Evolutionary conservation across 768 basidiomycete species (phyloP), one percentile per base, ranked within the genome.

Genomic region (Fibroporia radiculosa): DNA sequence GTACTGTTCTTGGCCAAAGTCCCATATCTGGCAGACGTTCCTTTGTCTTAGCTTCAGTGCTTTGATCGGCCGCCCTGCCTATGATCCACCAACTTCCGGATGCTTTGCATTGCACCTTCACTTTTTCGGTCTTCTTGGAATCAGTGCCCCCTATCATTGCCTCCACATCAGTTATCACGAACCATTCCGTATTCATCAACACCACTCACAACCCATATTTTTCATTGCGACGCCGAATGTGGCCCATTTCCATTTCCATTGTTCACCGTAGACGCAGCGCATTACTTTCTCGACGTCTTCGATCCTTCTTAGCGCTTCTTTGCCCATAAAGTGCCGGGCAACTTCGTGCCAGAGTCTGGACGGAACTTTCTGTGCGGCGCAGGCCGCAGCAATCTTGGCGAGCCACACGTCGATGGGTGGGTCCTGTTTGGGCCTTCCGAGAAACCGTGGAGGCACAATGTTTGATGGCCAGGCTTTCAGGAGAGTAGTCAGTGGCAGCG

Each of bases 321-420:
- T 73, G 1, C 78, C 82, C 75, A 89, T 78, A 60, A 76, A 86
- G 55, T 82, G 79, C 57, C 84, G 82, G 14, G 76, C 86, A 36
- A 83, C 84, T 49, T 82, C 83, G 65, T 85, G 77, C 86, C 86
- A 88, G 60, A 74, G 86, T 50, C 84, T 80, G 59, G 83, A 75
- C 32, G 86, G 86, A 22, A 89, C 73, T 34, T 78, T 75, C 48
- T 78, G 74, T 50, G 80, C 70, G 37, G 70, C 55, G 52, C 84
- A 87, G 20, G 82, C 84, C 27, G 70, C 66, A 65, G 75, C 84
- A 57, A 88, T 80, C 49, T 74, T 65, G 42, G 76, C 69, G 45
- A 89, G 68, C 84, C 86, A 89, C 44, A 78, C 74, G 52, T 82
- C 80, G 0, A 78, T 67, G 23, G 64, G 64, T 57, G 87, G 84